A percentile compares a stretch with the other conserved stretches of the same genome.
Evolutionary conservation across 768 basidiomycete genomes (phyloP).

Genomic region (Pulveroboletus frians): DNA sequence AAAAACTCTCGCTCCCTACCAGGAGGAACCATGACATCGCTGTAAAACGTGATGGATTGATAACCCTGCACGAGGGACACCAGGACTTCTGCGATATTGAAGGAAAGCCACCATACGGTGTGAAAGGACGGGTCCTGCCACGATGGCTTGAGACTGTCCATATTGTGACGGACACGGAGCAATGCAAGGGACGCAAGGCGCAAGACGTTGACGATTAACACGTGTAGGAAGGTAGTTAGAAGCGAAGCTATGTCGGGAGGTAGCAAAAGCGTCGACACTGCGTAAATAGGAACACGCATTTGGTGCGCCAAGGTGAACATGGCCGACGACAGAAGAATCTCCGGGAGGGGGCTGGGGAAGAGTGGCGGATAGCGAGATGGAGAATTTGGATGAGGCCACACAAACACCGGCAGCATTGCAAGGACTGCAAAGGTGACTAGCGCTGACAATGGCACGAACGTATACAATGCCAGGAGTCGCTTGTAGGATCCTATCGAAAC

Average conservation of each 20-base stretch:
- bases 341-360: conserved; percentile 61
- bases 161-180: conserved; percentile 45
- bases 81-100: conserved; percentile 62
- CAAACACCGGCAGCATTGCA: conserved; percentile 43
- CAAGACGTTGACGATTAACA: conserved; percentile 46
- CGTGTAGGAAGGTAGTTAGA: conserved; percentile 41
- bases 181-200: conserved; percentile 52
- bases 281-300: conserved; percentile 30
- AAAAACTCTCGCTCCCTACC: conserved; percentile 38
- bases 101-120: conserved; percentile 71
- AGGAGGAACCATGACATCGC: conserved; percentile 56
- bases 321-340: conserved; percentile 54
- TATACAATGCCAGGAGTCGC: conserved; percentile 50
- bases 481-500: conserved; percentile 54
- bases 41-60: conserved; percentile 59
- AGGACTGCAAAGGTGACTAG: conserved; percentile 46
- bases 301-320: conserved; percentile 40
- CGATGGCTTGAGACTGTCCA: conserved; percentile 40
- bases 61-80: conserved; percentile 70
- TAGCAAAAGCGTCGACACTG: conserved; percentile 31
- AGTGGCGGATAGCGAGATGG: conserved; percentile 41
- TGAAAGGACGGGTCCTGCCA: conserved; percentile 56
- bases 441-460: conserved; percentile 53
- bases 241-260: conserved; percentile 29
- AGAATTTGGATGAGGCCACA: conserved; percentile 39